phyloP scores from a whole-genome alignment of 768 basidiomycete species.

The Naganishia friedmannii region DNA sequence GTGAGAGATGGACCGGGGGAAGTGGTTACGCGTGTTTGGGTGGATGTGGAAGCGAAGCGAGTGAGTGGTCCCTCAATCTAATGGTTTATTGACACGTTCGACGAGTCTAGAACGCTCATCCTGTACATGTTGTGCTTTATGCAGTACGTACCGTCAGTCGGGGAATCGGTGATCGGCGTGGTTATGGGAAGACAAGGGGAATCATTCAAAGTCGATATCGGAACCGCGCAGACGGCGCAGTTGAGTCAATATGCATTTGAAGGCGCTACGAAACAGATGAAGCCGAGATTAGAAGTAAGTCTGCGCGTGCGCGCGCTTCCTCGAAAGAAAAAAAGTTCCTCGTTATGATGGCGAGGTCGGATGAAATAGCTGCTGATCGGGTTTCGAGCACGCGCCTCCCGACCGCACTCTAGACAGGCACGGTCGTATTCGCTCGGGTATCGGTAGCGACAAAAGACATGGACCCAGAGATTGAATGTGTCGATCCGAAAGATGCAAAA shows the following conservation, averaged over 20 bases:
- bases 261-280: slow-evolving; percentile 89
- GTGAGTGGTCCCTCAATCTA: slow-evolving; percentile 58
- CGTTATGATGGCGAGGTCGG: no score
- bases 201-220: slow-evolving; percentile 90
- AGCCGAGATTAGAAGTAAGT: slow-evolving; percentile 82
- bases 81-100: neutral
- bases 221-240: slow-evolving; percentile 76
- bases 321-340: no score
- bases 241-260: slow-evolving; percentile 92
- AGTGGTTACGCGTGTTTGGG: slow-evolving; percentile 72
- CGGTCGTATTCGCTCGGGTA: slow-evolving; percentile 84
- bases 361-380: no score
- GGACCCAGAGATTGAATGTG: slow-evolving; percentile 96
- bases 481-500: slow-evolving; percentile 88
- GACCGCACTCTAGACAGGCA: slow-evolving; percentile 65
- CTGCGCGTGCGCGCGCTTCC: no score
- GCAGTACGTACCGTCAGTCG: slow-evolving; percentile 85
- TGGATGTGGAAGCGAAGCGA: slow-evolving; percentile 78
- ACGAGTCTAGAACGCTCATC: no score
- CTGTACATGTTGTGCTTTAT: no score
- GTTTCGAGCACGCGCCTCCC: neutral
- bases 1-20: slow-evolving; percentile 68
- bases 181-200: slow-evolving; percentile 77
- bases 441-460: slow-evolving; percentile 93
- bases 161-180: slow-evolving; percentile 84